phyloP scores from a whole-genome alignment of 208 protist species.

The Trypanosoma cruzi region DNA sequence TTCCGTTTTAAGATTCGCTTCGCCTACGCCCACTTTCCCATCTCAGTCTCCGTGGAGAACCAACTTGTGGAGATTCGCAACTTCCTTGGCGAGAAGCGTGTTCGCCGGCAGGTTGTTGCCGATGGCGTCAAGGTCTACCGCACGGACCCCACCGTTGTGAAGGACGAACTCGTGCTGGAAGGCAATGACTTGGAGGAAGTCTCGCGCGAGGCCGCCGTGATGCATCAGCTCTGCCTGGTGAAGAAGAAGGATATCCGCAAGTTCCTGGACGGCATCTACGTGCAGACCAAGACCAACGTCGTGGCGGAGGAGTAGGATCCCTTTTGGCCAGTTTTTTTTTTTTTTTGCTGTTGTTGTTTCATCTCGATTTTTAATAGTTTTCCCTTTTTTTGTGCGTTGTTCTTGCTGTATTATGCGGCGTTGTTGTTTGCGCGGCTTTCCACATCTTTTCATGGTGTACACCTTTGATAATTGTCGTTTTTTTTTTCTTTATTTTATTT shows the following conservation, averaged over 20 bases:
- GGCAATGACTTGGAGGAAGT: constrained; percentile 96
- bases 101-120: constrained; percentile 90
- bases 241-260: constrained; percentile 99
- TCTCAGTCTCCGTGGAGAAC: constrained; percentile 95
- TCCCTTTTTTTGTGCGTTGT: constrained; percentile 7
- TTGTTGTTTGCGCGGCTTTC: background rate
- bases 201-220: constrained; percentile 93
- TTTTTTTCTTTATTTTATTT: background rate
- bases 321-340: constrained; percentile 15
- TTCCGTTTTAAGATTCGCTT: constrained; percentile 99
- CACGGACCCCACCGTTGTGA: constrained; percentile 89
- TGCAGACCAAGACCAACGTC: constrained; percentile 95
- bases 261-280: constrained; percentile 99
- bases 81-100: constrained; percentile 99
- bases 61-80: constrained; percentile 98
- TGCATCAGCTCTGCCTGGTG: constrained; percentile 96
- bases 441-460: background rate
- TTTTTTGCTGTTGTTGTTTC: constrained; percentile 19
- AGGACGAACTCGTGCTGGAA: constrained; percentile 98
- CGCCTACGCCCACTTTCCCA: constrained; percentile 99
- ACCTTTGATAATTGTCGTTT: background rate
- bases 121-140: constrained; percentile 90
- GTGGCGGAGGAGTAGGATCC: constrained; percentile 51
- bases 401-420: constrained; percentile 13
- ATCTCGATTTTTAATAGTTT: constrained; percentile 16